Base-by-base conservation (phyloP, 805 yeast genomes). In the Ogataea dorogensis region DNA sequence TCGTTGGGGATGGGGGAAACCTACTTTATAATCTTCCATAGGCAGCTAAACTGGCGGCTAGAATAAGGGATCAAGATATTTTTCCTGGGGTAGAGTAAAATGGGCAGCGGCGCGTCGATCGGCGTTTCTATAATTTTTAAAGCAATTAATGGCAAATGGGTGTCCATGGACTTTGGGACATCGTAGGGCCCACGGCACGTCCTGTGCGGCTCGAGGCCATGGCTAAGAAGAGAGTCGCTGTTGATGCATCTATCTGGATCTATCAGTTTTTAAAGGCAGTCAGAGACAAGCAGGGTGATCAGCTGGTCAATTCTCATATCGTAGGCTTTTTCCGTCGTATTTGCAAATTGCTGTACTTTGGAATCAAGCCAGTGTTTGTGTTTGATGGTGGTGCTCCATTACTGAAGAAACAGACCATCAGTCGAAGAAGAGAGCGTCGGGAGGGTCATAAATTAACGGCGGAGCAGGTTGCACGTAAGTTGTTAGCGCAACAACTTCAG, bases 171-270 rank as follows among this genome's bases (percentile, higher is more conserved):
- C 73, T 93, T 31, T 93, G 99, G 99, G 87, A 81, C 33, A 79
- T 93, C 8, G 68, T 91, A 2, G 94, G 87, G 5, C 94, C 96
- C 0, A 76, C 91, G 0, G 93, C 98, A 0, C 70, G 84, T 32
- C 96, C 99, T 0, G 95, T 93, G 2, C 71, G 91, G 36, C 70
- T 93, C 18, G 98, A 91, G 57, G 80, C 94, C 0, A 69, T 93
- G 22, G 74, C 84, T 15, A 79, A 88, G 40, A 83, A 81, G 55
- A 68, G 73, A 35, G 66, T 93, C 50, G 98, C 98, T 0, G 91
- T 93, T 6, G 99, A 93, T 68, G 99, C 98, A 1, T 91, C 98
- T 2, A 93, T 93, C 46, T 93, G 99, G 99, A 84, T 93, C 36
- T 93, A 93, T 56, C 99, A 93, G 59, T 93, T 93, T 54, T 67